Conservation (phyloP, 2,329 filamentous ascomycete species). For the Endoconidiophora laricicola region DNA sequence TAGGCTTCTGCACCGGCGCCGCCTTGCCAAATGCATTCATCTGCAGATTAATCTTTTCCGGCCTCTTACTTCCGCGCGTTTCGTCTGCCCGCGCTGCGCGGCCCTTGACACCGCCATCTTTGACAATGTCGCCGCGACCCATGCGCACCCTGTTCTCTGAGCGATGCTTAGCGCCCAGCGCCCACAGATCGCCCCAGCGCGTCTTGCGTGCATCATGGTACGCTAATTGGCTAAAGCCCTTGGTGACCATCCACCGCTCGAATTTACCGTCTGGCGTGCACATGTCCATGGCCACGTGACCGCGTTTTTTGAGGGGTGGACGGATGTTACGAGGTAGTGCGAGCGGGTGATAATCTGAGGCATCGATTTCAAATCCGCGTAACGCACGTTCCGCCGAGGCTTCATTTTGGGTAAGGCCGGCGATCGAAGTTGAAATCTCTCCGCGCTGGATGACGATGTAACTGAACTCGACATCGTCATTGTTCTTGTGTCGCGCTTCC, state of each 20-base stretch:
- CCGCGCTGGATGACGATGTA: slow-evolving; percentile 78
- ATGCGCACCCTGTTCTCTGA: slow-evolving; percentile 43
- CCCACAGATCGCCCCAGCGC: slow-evolving; percentile 88
- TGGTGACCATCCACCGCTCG: slow-evolving; percentile 86
- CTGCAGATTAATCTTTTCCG: slow-evolving; percentile 10
- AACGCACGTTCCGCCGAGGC: slow-evolving; percentile 51
- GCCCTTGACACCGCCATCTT: slow-evolving; percentile 12
- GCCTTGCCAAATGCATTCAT: slow-evolving; percentile 12
- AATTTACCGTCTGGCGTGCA: slow-evolving; percentile 75
- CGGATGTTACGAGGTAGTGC: slow-evolving; percentile 64
- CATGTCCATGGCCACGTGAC: slow-evolving; percentile 77
- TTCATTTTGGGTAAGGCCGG: slow-evolving; percentile 15
- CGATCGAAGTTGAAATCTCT: slow-evolving; percentile 19
- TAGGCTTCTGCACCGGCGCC: slow-evolving; percentile 12
- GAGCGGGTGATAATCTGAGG: slow-evolving; percentile 37
- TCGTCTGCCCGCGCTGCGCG: slow-evolving; percentile 8
- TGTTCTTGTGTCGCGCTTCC: slow-evolving; percentile 52
- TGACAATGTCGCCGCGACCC: slow-evolving; percentile 29
- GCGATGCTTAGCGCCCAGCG: slow-evolving; percentile 79
- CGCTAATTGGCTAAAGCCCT: slow-evolving; percentile 61
- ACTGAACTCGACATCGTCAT: slow-evolving; percentile 82
- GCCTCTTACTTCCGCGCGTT: slow-evolving; percentile 2
- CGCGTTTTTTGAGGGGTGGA: slow-evolving; percentile 69
- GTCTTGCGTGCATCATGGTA: slow-evolving; percentile 88
- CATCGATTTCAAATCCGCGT: slow-evolving; percentile 43